phyloP scores from a whole-genome alignment of 495 filamentous ascomycete species.

The Neurospora terricola region DNA sequence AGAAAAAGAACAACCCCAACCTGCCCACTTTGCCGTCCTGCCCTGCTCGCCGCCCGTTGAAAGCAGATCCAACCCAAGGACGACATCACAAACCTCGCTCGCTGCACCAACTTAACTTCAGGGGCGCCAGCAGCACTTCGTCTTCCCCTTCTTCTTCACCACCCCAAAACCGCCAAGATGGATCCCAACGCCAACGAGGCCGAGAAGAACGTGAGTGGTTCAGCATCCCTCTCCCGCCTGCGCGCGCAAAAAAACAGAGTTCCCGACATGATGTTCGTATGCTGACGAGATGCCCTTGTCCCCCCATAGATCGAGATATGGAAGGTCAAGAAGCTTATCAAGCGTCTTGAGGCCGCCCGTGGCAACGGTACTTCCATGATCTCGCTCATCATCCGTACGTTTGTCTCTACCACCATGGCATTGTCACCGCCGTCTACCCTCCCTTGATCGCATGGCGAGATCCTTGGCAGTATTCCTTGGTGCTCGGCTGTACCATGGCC shows the following conservation, averaged over 20 bases:
- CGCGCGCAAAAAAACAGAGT: slow-evolving; percentile 1
- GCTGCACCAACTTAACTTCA: not conserved
- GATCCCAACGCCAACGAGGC: slow-evolving; percentile 81
- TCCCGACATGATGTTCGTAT: not conserved
- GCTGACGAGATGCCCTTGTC: slow-evolving; percentile 10
- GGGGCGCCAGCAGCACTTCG: not conserved
- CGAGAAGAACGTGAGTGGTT: slow-evolving; percentile 77
- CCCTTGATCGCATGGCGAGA: not conserved
- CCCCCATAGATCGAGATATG: slow-evolving; percentile 55
- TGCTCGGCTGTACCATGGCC: not conserved
- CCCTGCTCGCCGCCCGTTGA: not conserved
- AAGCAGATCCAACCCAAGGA: not conserved
- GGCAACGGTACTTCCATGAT: slow-evolving; percentile 99
- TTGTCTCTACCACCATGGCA: slow-evolving; percentile 6
- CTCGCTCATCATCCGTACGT: slow-evolving; percentile 91
- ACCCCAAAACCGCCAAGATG: slow-evolving; percentile 49
- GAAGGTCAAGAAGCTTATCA: slow-evolving; percentile 95
- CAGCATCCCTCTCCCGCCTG: slow-evolving; percentile 3
- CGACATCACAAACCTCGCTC: not conserved
- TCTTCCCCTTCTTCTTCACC: not conserved
- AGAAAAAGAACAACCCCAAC: not conserved
- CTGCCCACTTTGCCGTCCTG: not conserved
- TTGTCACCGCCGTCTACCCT: slow-evolving; percentile 11
- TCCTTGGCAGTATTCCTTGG: not conserved
- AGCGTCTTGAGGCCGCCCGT: slow-evolving; percentile 82